Conservation (phyloP, 2,329 filamentous ascomycete species). For the Aureobasidium sp. region DNA sequence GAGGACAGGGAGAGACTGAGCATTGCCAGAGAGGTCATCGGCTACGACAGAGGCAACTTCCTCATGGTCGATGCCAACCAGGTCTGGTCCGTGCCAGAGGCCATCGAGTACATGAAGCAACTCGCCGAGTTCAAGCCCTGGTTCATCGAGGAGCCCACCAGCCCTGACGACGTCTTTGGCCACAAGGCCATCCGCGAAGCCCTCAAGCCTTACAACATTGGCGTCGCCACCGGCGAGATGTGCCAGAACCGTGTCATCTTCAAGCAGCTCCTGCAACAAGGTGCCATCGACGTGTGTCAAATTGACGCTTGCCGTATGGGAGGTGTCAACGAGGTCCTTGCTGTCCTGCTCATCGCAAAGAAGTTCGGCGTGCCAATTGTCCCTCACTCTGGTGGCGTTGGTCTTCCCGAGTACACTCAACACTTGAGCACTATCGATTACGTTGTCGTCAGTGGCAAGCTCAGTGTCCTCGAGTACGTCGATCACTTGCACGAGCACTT, state of each 20-base stretch:
- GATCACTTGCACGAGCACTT: slow-evolving; percentile 95
- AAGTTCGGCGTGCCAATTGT: slow-evolving; percentile 77
- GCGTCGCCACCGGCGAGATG: slow-evolving; percentile 90
- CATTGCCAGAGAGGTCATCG: slow-evolving; percentile 73
- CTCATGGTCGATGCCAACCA: slow-evolving; percentile 94
- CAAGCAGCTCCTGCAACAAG: slow-evolving; percentile 77
- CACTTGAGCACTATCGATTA: slow-evolving; percentile 91
- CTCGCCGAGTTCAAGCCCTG: slow-evolving; percentile 78
- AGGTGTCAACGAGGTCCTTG: slow-evolving; percentile 84
- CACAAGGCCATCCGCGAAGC: slow-evolving; percentile 81
- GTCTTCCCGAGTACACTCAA: slow-evolving; percentile 88
- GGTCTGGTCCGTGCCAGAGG: slow-evolving; percentile 84
- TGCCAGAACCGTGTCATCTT: slow-evolving; percentile 92
- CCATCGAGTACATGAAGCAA: slow-evolving; percentile 77
- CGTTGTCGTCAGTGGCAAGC: slow-evolving; percentile 74
- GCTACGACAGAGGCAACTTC: slow-evolving; percentile 74
- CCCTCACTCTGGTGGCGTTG: slow-evolving; percentile 83
- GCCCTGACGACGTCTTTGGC: slow-evolving; percentile 80
- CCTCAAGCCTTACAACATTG: slow-evolving; percentile 65
- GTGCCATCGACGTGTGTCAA: slow-evolving; percentile 81
- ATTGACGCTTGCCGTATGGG: slow-evolving; percentile 86
- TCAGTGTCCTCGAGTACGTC: slow-evolving; percentile 80
- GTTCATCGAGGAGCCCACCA: slow-evolving; percentile 94
- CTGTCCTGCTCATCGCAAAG: slow-evolving; percentile 79
- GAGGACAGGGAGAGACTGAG: slow-evolving; percentile 63